Evolutionary conservation across 495 filamentous ascomycete genomes (phyloP), one percentile per base, ranked within the genome.

Genomic region (Penicillium flavigenum): DNA sequence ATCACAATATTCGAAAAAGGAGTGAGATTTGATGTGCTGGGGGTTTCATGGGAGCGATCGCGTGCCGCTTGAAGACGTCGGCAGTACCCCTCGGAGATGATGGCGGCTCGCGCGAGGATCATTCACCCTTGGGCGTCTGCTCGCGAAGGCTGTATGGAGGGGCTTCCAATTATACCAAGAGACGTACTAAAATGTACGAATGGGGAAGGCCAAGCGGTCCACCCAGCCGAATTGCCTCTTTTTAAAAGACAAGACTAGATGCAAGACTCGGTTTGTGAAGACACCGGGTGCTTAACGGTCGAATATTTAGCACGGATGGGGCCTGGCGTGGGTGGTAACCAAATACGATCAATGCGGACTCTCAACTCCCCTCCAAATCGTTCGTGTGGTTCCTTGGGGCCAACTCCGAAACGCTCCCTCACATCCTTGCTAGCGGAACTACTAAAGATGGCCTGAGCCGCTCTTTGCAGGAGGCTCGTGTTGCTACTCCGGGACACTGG

Each of bases 141-240:
- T 39, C 24, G 36, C 56, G 63, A 66, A 45, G 44, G 51, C 51
- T 64, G 57, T 61, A 54, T 61, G 61, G 59, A 62, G 56, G 68
- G 67, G 60, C 58, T 55, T 39, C 59, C 59, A 54, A 58, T 64
- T 45, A 63, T 69, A 64, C 62, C 58, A 60, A 60, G 53, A 49
- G 62, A 53, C 62, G 67, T 66, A 67, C 72, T 65, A 66, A 70
- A 61, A 61, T 56, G 68, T 65, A 66, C 66, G 52, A 67, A 65
- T 52, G 63, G 59, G 44, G 56, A 64, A 34, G 43, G 56, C 64
- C 56, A 54, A 11, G 54, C 60, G 63, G 58, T 57, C 61, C 58
- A 62, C 52, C 67, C 56, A 66, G 59, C 60, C 53, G 61, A 57
- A 61, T 49, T 47, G n/a, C 45, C 47, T 51, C 38, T 17, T 61